A percentile compares a stretch with the other conserved stretches of the same genome.
Evolutionary conservation across 1,284 basidiomycete genomes (phyloP).

Genomic region (Cystobasidium sp.): DNA sequence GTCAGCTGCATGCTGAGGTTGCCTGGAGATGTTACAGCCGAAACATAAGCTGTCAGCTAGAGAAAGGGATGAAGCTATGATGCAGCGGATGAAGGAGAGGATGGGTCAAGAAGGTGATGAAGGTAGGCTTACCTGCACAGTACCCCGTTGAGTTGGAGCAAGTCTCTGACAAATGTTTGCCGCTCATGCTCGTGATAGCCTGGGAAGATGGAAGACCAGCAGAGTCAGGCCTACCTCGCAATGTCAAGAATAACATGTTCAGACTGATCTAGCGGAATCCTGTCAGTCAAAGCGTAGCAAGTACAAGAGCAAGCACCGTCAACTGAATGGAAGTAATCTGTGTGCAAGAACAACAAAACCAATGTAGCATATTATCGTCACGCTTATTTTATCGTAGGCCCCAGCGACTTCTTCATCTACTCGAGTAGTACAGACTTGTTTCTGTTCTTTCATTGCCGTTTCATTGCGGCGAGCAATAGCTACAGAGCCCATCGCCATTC

Average conservation of each 20-base stretch:
- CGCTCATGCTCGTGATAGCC: neutral
- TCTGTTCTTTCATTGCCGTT: neutral
- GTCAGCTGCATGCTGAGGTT: too few species aligned
- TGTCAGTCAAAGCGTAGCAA: neutral
- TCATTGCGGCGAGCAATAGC: neutral
- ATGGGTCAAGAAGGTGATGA: slow-evolving; percentile 42
- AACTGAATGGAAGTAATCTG: too few species aligned
- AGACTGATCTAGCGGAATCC: slow-evolving; percentile 15
- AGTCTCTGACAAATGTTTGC: neutral
- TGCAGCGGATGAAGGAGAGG: slow-evolving; percentile 36
- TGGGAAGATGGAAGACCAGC: slow-evolving; percentile 37
- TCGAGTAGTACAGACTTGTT: neutral
- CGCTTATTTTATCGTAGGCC: too few species aligned
- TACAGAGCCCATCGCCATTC: neutral
- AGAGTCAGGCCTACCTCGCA: slow-evolving; percentile 33
- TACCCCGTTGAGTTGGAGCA: neutral
- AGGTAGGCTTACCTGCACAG: neutral
- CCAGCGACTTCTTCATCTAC: too few species aligned
- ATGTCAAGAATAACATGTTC: slow-evolving; percentile 43
- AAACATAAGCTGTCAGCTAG: slow-evolving; percentile 26
- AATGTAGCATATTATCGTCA: too few species aligned
- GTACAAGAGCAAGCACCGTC: too few species aligned
- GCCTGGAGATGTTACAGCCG: neutral
- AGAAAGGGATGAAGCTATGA: slow-evolving; percentile 32
- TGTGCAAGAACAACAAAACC: too few species aligned